phyloP scores from a whole-genome alignment of 495 filamentous ascomycete species.

The Cudoniella acicularis region DNA sequence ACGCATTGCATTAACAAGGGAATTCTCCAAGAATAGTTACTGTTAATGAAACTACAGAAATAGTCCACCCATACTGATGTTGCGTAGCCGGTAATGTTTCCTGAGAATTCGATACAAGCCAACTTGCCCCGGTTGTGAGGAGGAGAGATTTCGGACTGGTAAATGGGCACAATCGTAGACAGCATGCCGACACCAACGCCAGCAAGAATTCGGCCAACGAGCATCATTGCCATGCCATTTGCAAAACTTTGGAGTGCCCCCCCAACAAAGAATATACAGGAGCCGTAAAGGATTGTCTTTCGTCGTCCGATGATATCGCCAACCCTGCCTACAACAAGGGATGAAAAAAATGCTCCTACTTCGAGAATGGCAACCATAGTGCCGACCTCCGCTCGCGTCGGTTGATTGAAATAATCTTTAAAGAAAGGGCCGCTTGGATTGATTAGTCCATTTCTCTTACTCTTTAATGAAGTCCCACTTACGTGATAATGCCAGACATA shows the following conservation, averaged over 20 bases:
- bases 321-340: constrained; percentile 79
- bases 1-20: constrained; percentile 90
- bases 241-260: constrained; percentile 83
- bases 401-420: constrained; percentile 86
- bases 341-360: constrained; percentile 88
- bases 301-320: constrained; percentile 90
- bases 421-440: constrained; percentile 88
- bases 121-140: constrained; percentile 93
- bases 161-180: constrained; percentile 96
- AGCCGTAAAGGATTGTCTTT: constrained; percentile 90
- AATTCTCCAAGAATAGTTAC: constrained; percentile 83
- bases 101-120: constrained; percentile 96
- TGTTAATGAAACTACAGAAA: constrained; percentile 86
- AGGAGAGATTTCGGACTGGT: constrained; percentile 96
- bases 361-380: constrained; percentile 97
- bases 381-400: constrained; percentile 76
- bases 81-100: constrained; percentile 93
- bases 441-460: no score
- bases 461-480: no score
- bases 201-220: constrained; percentile 83
- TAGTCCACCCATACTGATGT: constrained; percentile 99
- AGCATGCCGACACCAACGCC: constrained; percentile 91
- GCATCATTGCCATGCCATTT: constrained; percentile 84
- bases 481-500: constrained; percentile 99
- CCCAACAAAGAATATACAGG: constrained; percentile 85